Percentiles rank a stretch among this genome's conserved stretches.
phyloP scores from a whole-genome alignment of 805 yeast genomes.

The Scheffersomyces spartinae region DNA sequence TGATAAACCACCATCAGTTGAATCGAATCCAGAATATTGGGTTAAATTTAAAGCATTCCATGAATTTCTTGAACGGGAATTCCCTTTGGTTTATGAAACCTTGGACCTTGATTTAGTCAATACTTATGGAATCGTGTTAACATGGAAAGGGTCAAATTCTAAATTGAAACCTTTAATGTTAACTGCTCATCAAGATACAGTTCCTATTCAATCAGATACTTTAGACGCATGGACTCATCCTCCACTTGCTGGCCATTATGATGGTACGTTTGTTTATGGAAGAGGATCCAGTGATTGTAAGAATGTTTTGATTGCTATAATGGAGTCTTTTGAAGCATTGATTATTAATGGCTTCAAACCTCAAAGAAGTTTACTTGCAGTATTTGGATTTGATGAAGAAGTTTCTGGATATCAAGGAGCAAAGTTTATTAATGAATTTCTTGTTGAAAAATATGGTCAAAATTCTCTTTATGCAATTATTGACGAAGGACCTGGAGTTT shows the following conservation, averaged over 20 bases:
- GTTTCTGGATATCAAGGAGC: slow-evolving; percentile 59
- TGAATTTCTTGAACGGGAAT: slow-evolving; percentile 37
- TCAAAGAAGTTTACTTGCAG: slow-evolving; percentile 49
- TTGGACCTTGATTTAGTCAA: slow-evolving; percentile 46
- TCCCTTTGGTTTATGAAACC: slow-evolving; percentile 40
- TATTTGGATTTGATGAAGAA: slow-evolving; percentile 79
- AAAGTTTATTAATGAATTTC: slow-evolving; percentile 27
- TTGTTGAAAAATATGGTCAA: slow-evolving; percentile 46
- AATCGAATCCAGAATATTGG: slow-evolving; percentile 42
- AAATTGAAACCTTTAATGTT: slow-evolving; percentile 58
- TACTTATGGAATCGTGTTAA: slow-evolving; percentile 49
- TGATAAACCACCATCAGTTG: slow-evolving; percentile 41
- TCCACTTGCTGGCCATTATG: slow-evolving; percentile 51
- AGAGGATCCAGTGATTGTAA: slow-evolving; percentile 75
- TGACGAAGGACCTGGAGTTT: slow-evolving; percentile 60
- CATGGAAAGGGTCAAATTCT: slow-evolving; percentile 41
- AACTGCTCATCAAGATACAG: slow-evolving; percentile 75
- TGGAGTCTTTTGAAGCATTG: slow-evolving; percentile 55
- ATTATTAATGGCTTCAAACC: slow-evolving; percentile 43
- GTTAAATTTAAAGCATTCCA: slow-evolving; percentile 34
- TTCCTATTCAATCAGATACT: slow-evolving; percentile 57
- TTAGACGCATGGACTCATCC: slow-evolving; percentile 49
- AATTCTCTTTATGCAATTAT: slow-evolving; percentile 50
- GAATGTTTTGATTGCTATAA: slow-evolving; percentile 48
- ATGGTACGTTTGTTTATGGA: slow-evolving; percentile 59